phyloP scores from a whole-genome alignment of 768 basidiomycete species.

The Daedaleopsis nitida region DNA sequence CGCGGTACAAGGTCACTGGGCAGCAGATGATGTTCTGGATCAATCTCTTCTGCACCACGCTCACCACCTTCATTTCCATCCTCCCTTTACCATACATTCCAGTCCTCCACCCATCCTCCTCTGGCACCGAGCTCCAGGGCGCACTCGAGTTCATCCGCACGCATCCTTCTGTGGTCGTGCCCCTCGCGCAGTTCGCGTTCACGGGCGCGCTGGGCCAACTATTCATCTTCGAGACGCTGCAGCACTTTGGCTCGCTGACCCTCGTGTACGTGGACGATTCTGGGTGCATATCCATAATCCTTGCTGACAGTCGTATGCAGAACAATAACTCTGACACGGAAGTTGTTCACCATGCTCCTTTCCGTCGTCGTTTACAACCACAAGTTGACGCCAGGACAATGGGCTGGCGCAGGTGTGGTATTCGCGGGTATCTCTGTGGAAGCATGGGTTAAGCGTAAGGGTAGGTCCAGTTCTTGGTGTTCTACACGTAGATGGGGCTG shows the following conservation, averaged over 20 bases:
- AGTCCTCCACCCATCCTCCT: conserved; percentile 70
- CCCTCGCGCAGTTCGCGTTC: conserved; percentile 82
- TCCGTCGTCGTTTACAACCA: conserved; percentile 94
- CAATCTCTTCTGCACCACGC: conserved; percentile 79
- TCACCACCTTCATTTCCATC: conserved; percentile 68
- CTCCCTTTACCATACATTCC: conserved; percentile 83
- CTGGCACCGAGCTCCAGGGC: conserved; percentile 61
- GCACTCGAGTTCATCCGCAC: conserved; percentile 73
- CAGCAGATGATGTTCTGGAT: conserved; percentile 99
- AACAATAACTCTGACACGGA: conserved; percentile 94
- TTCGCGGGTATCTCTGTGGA: conserved; percentile 96
- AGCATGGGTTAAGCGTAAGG: conserved; percentile 87
- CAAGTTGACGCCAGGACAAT: conserved; percentile 80
- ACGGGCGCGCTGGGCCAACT: conserved; percentile 94
- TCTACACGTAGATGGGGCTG: background rate
- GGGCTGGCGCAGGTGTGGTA: conserved; percentile 89
- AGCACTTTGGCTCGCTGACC: conserved; percentile 88
- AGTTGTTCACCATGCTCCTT: conserved; percentile 96
- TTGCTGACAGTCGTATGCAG: conserved; percentile 37
- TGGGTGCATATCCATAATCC: conserved; percentile 3
- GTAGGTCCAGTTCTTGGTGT: conserved; percentile 39
- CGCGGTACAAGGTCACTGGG: conserved; percentile 70
- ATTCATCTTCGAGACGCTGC: conserved; percentile 96
- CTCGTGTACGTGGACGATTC: conserved; percentile 64
- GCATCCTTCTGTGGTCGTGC: conserved; percentile 74